phyloP scores from a whole-genome alignment of 2,329 filamentous ascomycete genomes.

The Teratosphaeria nubilosa region DNA sequence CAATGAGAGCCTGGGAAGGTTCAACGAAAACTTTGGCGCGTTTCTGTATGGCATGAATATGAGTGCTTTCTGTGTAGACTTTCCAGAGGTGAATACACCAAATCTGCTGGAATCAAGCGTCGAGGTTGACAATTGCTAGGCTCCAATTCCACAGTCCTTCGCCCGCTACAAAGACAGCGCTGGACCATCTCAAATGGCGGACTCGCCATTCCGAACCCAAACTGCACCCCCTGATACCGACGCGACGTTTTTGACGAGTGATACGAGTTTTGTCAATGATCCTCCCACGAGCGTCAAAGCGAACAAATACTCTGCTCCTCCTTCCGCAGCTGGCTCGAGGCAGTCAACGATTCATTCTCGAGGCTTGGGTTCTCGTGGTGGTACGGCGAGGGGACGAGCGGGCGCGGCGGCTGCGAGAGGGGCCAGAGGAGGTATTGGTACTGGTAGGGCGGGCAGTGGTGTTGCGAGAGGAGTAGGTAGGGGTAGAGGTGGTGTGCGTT shows the following conservation, averaged over 20 bases:
- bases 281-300: slow-evolving; percentile 46
- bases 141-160: slow-evolving; percentile 76
- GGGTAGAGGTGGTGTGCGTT: slow-evolving; percentile 1
- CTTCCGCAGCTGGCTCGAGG: slow-evolving; percentile 4
- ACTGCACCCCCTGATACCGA: slow-evolving; percentile 44
- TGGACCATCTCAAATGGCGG: slow-evolving; percentile 6
- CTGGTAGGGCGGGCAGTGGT: slow-evolving; percentile 1
- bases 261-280: slow-evolving; percentile 84
- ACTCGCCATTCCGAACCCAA: slow-evolving; percentile 13
- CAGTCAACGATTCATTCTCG: slow-evolving; percentile 1
- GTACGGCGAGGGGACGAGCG: neutral
- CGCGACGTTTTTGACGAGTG: slow-evolving; percentile 85
- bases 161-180: slow-evolving; percentile 42
- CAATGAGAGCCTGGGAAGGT: slow-evolving; percentile 86
- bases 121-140: slow-evolving; percentile 38
- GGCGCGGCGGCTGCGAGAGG: slow-evolving; percentile 1
- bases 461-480: slow-evolving; percentile 3
- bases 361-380: slow-evolving; percentile 1
- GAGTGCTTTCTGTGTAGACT: slow-evolving; percentile 98
- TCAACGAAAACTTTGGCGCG: slow-evolving; percentile 90
- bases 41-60: slow-evolving; percentile 96
- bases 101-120: neutral
- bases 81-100: slow-evolving; percentile 61
- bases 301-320: slow-evolving; percentile 18
- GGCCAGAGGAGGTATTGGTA: slow-evolving; percentile 2